Evolutionary conservation across 805 yeast genomes (phyloP).

Genomic region (Starmera amethionina): DNA sequence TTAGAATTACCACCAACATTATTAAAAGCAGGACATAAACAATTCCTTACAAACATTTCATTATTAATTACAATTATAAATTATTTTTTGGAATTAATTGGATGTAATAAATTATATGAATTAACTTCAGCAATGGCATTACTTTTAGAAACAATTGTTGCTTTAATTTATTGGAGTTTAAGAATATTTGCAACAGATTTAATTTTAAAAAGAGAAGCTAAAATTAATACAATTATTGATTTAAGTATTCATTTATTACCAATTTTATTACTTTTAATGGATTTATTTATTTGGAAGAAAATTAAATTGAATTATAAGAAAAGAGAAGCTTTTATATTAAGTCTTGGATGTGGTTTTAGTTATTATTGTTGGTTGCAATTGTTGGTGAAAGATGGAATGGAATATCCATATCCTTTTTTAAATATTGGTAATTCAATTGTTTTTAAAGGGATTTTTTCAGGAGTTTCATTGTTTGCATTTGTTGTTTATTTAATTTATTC

Average conservation of each 20-base stretch:
- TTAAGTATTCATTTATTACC: slow-evolving; percentile 54
- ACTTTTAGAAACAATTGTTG: slow-evolving; percentile 51
- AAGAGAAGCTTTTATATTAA: too few species aligned
- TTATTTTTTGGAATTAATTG: too few species aligned
- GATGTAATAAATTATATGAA: too few species aligned
- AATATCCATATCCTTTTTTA: slow-evolving; percentile 61
- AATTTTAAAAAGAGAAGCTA: slow-evolving; percentile 10
- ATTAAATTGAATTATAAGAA: too few species aligned
- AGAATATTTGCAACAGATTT: slow-evolving; percentile 27
- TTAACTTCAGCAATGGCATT: slow-evolving; percentile 34
- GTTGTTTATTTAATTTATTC: slow-evolving; percentile 20
- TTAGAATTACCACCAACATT: slow-evolving; percentile 37
- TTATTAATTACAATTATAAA: slow-evolving; percentile 33
- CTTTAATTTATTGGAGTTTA: slow-evolving; percentile 62
- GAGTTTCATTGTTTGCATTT: slow-evolving; percentile 31
- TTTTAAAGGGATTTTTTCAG: slow-evolving; percentile 35
- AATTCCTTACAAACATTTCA: slow-evolving; percentile 64
- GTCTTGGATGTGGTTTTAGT: too few species aligned
- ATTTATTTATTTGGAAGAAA: slow-evolving; percentile 19
- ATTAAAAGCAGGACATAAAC: slow-evolving; percentile 54
- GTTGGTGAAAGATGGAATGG: slow-evolving; percentile 15
- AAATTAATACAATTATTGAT: slow-evolving; percentile 43
- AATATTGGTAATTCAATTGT: slow-evolving; percentile 33
- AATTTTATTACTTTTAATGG: slow-evolving; percentile 36
- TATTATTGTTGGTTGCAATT: too few species aligned